These are phyloP conservation scores for Trichoderma sp. DNA, from an alignment of 2,329 filamentous ascomycete species.

Conservation along the genomic window DNA sequence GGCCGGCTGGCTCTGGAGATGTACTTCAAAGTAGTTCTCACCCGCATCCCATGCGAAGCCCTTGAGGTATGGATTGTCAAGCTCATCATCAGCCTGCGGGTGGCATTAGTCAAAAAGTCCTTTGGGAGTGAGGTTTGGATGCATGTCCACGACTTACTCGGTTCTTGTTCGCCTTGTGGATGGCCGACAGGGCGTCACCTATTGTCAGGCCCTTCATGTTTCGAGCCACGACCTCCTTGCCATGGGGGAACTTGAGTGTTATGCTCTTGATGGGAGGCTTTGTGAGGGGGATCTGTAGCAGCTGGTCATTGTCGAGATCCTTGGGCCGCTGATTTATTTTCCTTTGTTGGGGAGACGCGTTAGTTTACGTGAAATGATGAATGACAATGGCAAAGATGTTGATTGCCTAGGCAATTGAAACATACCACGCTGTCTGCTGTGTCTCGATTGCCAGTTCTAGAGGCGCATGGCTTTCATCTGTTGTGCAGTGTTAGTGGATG, in stretches of 20 bases:
- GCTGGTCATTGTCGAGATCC: constrained; percentile 76
- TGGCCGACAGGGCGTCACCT: constrained; percentile 93
- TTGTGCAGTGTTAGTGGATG: background rate
- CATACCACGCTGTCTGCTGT: constrained; percentile 81
- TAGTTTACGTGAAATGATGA: background rate
- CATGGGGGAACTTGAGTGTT: constrained; percentile 85
- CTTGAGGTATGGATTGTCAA: constrained; percentile 80
- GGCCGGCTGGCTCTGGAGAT: constrained; percentile 70
- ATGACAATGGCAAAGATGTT: background rate
- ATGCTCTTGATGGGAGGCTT: constrained; percentile 88
- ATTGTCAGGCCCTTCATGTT: constrained; percentile 95
- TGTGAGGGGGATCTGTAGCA: constrained; percentile 77
- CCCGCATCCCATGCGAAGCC: constrained; percentile 97
- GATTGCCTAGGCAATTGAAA: background rate
- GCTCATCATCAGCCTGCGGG: constrained; percentile 78
- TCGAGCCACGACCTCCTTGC: constrained; percentile 77
- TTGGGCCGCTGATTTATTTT: constrained; percentile 86
- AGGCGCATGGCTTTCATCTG: constrained; percentile 71
- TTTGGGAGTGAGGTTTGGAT: background rate
- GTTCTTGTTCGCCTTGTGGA: constrained; percentile 96
- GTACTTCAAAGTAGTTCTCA: constrained; percentile 83
- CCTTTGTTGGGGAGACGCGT: constrained; percentile 48
- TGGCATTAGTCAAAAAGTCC: constrained; percentile 5
- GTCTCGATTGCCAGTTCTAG: constrained; percentile 76
- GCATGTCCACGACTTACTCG: constrained; percentile 58